These are phyloP conservation scores for Neurospora sp. DNA, from an alignment of 495 filamentous ascomycete genomes.

Conservation along the genomic window DNA sequence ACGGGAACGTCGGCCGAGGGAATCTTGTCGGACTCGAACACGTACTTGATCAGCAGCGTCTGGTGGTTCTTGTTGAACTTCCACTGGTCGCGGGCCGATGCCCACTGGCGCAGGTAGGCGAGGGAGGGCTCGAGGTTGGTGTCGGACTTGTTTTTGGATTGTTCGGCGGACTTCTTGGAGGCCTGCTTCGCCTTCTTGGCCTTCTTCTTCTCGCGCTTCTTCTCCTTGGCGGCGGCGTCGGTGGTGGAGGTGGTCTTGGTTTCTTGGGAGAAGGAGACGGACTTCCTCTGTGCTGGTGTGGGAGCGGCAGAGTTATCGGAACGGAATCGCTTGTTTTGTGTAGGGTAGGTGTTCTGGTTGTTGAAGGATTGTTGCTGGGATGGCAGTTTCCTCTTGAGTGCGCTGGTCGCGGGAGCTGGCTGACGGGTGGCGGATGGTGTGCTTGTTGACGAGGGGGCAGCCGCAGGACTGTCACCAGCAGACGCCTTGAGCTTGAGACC, in stretches of 20 bases:
- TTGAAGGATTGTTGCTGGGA: constrained; percentile 3
- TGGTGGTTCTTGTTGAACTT: constrained; percentile 92
- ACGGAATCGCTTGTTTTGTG: constrained; percentile 22
- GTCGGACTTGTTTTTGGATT: constrained; percentile 15
- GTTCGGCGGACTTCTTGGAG: not conserved
- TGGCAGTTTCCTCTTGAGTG: constrained; percentile 26
- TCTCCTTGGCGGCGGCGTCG: constrained; percentile 14
- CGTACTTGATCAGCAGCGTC: constrained; percentile 68
- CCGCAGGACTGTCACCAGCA: constrained; percentile 36
- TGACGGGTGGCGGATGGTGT: constrained; percentile 6
- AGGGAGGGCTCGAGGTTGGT: constrained; percentile 50
- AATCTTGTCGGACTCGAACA: constrained; percentile 56
- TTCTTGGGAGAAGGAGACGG: constrained; percentile 67
- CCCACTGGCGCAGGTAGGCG: constrained; percentile 62
- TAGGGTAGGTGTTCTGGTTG: constrained; percentile 10
- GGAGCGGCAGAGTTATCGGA: constrained; percentile 2
- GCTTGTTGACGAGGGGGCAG: constrained; percentile 12
- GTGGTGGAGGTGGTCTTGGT: constrained; percentile 40
- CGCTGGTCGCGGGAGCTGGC: constrained; percentile 16
- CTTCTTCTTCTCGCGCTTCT: constrained; percentile 29
- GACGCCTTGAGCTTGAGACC: constrained; percentile 60
- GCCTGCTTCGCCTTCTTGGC: constrained; percentile 22
- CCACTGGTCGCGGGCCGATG: constrained; percentile 57
- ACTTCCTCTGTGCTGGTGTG: constrained; percentile 38
- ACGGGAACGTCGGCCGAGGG: constrained; percentile 53